Evolutionary conservation across 805 yeast species (phyloP).

Genomic region (Lipomyces kockii): DNA sequence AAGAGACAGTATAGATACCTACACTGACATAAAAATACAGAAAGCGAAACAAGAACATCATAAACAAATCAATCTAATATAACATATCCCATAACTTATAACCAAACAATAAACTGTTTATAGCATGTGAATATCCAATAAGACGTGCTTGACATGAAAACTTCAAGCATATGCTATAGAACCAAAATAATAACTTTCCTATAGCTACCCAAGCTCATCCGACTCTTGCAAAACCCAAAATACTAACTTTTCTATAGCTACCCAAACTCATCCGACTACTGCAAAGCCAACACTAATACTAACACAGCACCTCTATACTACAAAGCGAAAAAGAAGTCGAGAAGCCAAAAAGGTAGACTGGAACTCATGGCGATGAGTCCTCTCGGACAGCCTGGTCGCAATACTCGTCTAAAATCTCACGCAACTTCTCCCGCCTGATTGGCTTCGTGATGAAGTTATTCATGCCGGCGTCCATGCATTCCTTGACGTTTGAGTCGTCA

Average conservation of each 20-base stretch:
- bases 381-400: constrained; percentile 6
- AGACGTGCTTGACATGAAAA: not conserved
- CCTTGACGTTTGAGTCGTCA: constrained; percentile 85
- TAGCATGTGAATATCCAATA: not conserved
- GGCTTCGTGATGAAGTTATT: constrained; percentile 89
- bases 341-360: not conserved
- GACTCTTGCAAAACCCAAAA: not conserved
- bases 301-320: not conserved
- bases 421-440: constrained; percentile 69
- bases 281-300: too few species aligned
- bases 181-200: too few species aligned
- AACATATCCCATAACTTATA: not conserved
- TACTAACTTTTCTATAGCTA: too few species aligned
- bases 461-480: constrained; percentile 90
- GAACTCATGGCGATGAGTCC: not conserved
- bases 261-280: too few species aligned
- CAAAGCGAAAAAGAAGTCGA: not conserved
- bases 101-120: not conserved
- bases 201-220: not conserved
- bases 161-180: not conserved
- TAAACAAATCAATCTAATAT: not conserved
- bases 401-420: constrained; percentile 38
- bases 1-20: not conserved
- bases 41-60: not conserved
- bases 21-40: not conserved